Evolutionary conservation across 768 basidiomycete species (phyloP), one percentile per base, ranked within the genome.

Genomic region (Podaxis sp.): DNA sequence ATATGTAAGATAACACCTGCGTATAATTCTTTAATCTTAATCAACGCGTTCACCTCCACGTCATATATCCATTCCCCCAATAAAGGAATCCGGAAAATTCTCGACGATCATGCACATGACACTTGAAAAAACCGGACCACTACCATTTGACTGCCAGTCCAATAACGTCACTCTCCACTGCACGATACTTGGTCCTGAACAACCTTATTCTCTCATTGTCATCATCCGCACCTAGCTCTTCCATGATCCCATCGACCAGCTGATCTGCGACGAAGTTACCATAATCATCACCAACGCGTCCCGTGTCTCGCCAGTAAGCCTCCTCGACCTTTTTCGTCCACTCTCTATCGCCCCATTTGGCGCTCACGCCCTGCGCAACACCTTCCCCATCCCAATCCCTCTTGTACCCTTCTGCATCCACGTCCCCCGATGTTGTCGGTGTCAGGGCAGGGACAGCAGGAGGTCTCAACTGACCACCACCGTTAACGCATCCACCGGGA

Each of bases 401-500:
- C 60, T 72, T 65, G 66, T 85, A 86, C 7, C 89, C 90, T 70
- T 93, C 91, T 56, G 76, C 84, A 68, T 93, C 74, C 6, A 50
- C n/a, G 35, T 59, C 54, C 10, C 16, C 28, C 4, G 36, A 28
- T 47, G 36, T 14, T 16, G 55, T 35, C 18, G 40, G 7, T n/a
- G 54, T 3, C 14, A 59, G 46, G 23, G 53, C 27, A 14, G 27
- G 23, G 27, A 48, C 23, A 36, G 42, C 32, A 38, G 63, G 47
- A 59, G 78, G 76, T 68, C 80, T 81, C 57, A 89, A 72, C 77
- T 98, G 97, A 4, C 97, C 97, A 21, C 96, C 97, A 6, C 97
- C 97, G 70, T 98, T 98, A 44, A 97, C 93, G 72, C 97, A 98
- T 16, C 97, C 97, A 0, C 90, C 88, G 0, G 97, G 97, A 76